A percentile compares a stretch with the other conserved stretches of the same genome.
These are phyloP conservation scores for Xylariales sp. DNA, from an alignment of 2,329 filamentous ascomycete genomes.

Conservation along the genomic window DNA sequence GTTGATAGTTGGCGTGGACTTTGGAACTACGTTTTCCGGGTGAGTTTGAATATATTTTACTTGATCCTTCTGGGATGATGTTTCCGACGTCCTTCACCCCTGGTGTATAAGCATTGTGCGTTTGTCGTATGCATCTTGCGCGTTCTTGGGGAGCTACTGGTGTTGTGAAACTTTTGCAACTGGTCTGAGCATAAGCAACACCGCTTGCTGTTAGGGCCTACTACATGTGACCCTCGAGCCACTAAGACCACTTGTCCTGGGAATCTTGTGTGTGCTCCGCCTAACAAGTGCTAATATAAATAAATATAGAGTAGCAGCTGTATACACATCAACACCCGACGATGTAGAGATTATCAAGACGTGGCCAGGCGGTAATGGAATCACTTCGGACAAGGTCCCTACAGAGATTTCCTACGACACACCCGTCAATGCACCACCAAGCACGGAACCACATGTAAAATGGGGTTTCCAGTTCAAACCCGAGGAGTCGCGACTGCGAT, in stretches of 20 bases:
- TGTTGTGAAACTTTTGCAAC: too few species aligned
- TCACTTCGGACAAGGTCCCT: constrained; percentile 84
- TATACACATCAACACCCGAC: constrained; percentile 72
- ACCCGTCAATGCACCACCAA: constrained; percentile 29
- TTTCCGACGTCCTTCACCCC: too few species aligned
- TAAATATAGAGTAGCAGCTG: constrained; percentile 64
- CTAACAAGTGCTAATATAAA: too few species aligned
- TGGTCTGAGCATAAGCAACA: too few species aligned
- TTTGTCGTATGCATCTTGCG: not conserved
- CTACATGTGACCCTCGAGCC: too few species aligned
- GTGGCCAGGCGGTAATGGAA: constrained; percentile 79
- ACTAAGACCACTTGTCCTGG: not conserved
- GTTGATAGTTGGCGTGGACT: constrained; percentile 75
- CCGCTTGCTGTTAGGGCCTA: too few species aligned
- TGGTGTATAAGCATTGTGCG: not conserved
- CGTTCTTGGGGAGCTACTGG: too few species aligned
- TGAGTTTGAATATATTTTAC: constrained; percentile 32
- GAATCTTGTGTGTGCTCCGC: too few species aligned
- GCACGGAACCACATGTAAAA: constrained; percentile 50
- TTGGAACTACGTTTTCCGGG: constrained; percentile 82
- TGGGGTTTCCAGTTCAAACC: constrained; percentile 84
- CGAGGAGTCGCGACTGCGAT: constrained; percentile 70
- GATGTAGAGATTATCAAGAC: constrained; percentile 81
- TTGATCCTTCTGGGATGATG: not conserved
- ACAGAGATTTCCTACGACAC: constrained; percentile 68